A percentile compares a stretch with the other conserved stretches of the same genome.
Evolutionary conservation across 805 yeast genomes (phyloP).

Genomic region (Kuraishia capsulata): DNA sequence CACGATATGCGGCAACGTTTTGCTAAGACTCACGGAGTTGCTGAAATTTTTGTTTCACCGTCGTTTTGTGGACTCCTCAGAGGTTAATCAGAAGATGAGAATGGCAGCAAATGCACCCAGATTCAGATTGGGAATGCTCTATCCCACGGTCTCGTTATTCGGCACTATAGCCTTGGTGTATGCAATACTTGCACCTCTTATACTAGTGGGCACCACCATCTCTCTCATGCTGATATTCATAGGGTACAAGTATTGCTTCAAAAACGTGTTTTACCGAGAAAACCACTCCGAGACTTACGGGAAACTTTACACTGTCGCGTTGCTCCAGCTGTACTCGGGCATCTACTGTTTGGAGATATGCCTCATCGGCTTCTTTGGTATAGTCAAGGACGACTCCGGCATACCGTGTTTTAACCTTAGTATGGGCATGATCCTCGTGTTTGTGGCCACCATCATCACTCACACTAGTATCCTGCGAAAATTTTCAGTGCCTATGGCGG

Average conservation of each 20-base stretch:
- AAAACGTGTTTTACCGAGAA: constrained; percentile 41
- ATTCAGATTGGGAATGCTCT: constrained; percentile 72
- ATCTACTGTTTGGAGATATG: constrained; percentile 75
- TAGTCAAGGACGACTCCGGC: constrained; percentile 44
- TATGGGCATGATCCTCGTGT: constrained; percentile 37
- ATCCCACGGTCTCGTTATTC: constrained; percentile 68
- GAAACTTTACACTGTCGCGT: constrained; percentile 59
- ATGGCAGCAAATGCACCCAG: constrained; percentile 12
- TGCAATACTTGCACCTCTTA: constrained; percentile 71
- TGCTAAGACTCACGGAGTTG: constrained; percentile 52
- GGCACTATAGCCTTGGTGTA: constrained; percentile 75
- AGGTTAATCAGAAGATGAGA: constrained; percentile 21
- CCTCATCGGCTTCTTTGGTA: constrained; percentile 64
- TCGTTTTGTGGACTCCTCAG: constrained; percentile 41
- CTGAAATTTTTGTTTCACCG: constrained; percentile 26
- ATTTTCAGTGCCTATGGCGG: constrained; percentile 25
- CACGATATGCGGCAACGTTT: constrained; percentile 63
- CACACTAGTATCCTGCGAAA: constrained; percentile 43
- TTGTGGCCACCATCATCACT: constrained; percentile 45
- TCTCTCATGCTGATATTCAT: constrained; percentile 48
- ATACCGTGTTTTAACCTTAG: constrained; percentile 37
- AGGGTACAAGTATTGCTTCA: constrained; percentile 64
- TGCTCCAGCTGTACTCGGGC: constrained; percentile 73
- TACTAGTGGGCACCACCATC: constrained; percentile 49
- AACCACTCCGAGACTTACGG: constrained; percentile 63